Evolutionary conservation across 1,284 basidiomycete species (phyloP), one percentile per base, ranked within the genome.

Genomic region (Ceratobasidium sp.): DNA sequence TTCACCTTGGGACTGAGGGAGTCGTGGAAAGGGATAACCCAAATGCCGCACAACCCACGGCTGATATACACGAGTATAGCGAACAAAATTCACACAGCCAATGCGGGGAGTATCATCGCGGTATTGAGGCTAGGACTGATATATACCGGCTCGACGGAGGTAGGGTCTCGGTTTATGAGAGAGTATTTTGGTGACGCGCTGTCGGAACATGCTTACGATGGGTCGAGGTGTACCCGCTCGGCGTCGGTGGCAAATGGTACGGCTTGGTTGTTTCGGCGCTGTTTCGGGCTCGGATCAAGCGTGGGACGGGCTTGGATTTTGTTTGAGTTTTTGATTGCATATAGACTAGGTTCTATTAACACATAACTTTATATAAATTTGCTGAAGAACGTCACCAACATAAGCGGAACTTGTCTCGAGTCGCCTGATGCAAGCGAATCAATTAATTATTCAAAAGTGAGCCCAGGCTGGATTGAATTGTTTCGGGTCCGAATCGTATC

Each of bases 91-190:
- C 55, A 8, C 55, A 57, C 55, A 40, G 38, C 25, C 17, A 40
- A 57, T n/a, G 15, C 27, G 20, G 35, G 10, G n/a, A 40, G n/a
- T 57, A 22, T n/a, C 43, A 22, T 45, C 43, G 17, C 38, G 55
- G 55, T 57, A 35, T 57, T 57, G 55, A 57, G 55, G 55, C 31
- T 57, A 22, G 42, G 34, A 27, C 38, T 57, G 38, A 42, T 57
- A 42, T 57, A 57, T 7, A 10, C 38, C 22, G 38, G 55, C 55
- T 57, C 55, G 38, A 40, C 22, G 38, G 55, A 32, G 55, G n/a
- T 29, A 40, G 35, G 25, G 38, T 40, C 55, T 57, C 55, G 35
- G 55, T 29, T 17, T 27, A 40, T 35, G 38, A 50, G 25, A 29
- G 38, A 3, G 22, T 43, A 38, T 20, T 57, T 27, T 57, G 27